A percentile compares a stretch with the other conserved stretches of the same genome.
Evolutionary conservation across 2,329 filamentous ascomycete species (phyloP).

Genomic region (Ophiobolus disseminans): DNA sequence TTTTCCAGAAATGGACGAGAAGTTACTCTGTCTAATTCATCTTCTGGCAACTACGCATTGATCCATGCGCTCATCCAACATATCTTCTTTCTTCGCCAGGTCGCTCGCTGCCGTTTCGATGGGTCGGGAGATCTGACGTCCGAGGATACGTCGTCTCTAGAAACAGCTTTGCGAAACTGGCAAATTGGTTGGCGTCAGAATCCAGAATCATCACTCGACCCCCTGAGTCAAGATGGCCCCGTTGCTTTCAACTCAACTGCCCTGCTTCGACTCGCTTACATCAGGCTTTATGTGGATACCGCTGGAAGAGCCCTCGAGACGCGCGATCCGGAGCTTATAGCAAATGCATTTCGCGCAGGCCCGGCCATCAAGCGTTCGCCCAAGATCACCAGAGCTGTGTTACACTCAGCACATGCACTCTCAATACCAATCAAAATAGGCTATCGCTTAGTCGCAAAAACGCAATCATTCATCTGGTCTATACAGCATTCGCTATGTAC

Average conservation of each 20-base stretch:
- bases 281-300: conserved; percentile 71
- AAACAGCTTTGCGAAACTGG: conserved; percentile 55
- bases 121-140: conserved; percentile 38
- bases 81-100: conserved; percentile 71
- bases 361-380: conserved; percentile 66
- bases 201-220: conserved; percentile 54
- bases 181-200: conserved; percentile 50
- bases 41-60: conserved; percentile 70
- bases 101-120: conserved; percentile 43
- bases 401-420: conserved; percentile 72
- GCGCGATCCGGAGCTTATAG: conserved; percentile 68
- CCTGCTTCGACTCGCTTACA: conserved; percentile 66
- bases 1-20: conserved; percentile 43
- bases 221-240: conserved; percentile 63
- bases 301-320: conserved; percentile 70
- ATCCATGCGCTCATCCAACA: conserved; percentile 76
- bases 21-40: conserved; percentile 41
- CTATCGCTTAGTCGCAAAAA: conserved; percentile 49
- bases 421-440: conserved; percentile 68
- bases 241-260: conserved; percentile 72
- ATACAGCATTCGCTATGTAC: conserved; percentile 52
- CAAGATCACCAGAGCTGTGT: conserved; percentile 68
- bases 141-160: conserved; percentile 52
- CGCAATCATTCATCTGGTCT: conserved; percentile 50
- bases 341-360: conserved; percentile 65